A percentile compares a stretch with the other conserved stretches of the same genome.
These are phyloP conservation scores for Termitomyces bulborhizus DNA, from an alignment of 768 basidiomycete species.

Conservation along the genomic window DNA sequence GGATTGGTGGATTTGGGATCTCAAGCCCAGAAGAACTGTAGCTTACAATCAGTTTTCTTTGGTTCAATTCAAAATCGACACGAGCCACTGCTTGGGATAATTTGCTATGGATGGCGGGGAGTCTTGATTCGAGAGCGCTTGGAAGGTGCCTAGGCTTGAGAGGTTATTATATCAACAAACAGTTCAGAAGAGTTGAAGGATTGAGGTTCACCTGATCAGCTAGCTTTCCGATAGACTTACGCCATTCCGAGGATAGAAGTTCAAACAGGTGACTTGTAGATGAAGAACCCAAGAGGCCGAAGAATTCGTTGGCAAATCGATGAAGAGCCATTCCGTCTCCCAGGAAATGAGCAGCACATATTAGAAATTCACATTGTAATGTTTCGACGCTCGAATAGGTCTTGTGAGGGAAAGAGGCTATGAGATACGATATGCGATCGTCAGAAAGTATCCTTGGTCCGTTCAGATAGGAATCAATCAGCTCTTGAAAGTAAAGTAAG, in stretches of 20 bases:
- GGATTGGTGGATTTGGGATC: background rate
- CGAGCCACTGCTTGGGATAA: conserved; percentile 40
- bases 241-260: conserved; percentile 29
- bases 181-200: background rate
- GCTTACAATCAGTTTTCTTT: conserved; percentile 51
- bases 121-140: conserved; percentile 42
- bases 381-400: conserved; percentile 9
- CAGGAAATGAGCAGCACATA: conserved; percentile 76
- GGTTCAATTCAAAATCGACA: conserved; percentile 50
- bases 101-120: conserved; percentile 28
- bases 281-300: conserved; percentile 48
- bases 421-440: conserved; percentile 58
- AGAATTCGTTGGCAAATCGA: conserved; percentile 76
- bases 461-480: conserved; percentile 70
- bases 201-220: conserved; percentile 14
- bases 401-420: conserved; percentile 26
- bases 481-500: conserved; percentile 27
- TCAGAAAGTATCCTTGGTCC: conserved; percentile 69
- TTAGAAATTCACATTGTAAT: conserved; percentile 51
- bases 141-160: conserved; percentile 21
- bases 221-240: conserved; percentile 18
- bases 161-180: conserved; percentile 2
- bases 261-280: conserved; percentile 21
- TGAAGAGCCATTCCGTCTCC: conserved; percentile 89
- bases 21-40: background rate